Conservation (phyloP, 78 protist genomes). For the Fonticula alba region DNA sequence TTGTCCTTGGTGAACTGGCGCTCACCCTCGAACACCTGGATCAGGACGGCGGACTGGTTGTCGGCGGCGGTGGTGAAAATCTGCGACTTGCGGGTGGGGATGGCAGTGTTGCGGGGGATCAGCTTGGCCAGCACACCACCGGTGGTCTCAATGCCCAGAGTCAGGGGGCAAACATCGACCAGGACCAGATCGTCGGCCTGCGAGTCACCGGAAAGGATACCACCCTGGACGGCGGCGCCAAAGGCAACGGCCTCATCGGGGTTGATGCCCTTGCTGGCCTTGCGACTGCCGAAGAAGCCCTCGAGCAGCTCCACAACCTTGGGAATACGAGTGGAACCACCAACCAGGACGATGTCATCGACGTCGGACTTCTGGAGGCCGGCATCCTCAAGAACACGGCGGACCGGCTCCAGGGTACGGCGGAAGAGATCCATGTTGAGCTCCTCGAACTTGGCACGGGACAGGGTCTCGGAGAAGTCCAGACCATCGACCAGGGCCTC, state of each 20-base stretch:
- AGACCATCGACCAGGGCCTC: slow-evolving; percentile 85
- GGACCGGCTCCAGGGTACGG: slow-evolving; percentile 74
- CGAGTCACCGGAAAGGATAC: slow-evolving; percentile 64
- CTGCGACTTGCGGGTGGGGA: slow-evolving; percentile 91
- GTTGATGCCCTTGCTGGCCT: slow-evolving; percentile 84
- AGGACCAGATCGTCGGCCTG: slow-evolving; percentile 45
- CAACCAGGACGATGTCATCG: slow-evolving; percentile 94
- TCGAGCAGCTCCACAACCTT: slow-evolving; percentile 80
- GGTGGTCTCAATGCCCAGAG: slow-evolving; percentile 95
- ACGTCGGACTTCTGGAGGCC: slow-evolving; percentile 64
- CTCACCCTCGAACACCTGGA: slow-evolving; percentile 96
- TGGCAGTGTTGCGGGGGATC: slow-evolving; percentile 64
- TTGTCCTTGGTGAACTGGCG: slow-evolving; percentile 80
- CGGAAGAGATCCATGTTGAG: slow-evolving; percentile 87
- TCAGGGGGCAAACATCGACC: slow-evolving; percentile 77
- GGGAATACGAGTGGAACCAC: slow-evolving; percentile 98
- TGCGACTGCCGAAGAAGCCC: slow-evolving; percentile 95
- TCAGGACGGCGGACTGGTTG: slow-evolving; percentile 77
- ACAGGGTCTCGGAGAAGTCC: slow-evolving; percentile 80
- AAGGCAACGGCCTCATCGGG: slow-evolving; percentile 99
- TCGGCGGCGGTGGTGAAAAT: slow-evolving; percentile 88
- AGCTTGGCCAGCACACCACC: slow-evolving; percentile 91
- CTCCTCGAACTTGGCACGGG: slow-evolving; percentile 98
- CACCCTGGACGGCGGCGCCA: slow-evolving; percentile 99
- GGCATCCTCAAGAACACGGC: slow-evolving; percentile 75